Conservation (phyloP, 192 early-diverging fungal genomes). For the Haplosporangium gracile region DNA sequence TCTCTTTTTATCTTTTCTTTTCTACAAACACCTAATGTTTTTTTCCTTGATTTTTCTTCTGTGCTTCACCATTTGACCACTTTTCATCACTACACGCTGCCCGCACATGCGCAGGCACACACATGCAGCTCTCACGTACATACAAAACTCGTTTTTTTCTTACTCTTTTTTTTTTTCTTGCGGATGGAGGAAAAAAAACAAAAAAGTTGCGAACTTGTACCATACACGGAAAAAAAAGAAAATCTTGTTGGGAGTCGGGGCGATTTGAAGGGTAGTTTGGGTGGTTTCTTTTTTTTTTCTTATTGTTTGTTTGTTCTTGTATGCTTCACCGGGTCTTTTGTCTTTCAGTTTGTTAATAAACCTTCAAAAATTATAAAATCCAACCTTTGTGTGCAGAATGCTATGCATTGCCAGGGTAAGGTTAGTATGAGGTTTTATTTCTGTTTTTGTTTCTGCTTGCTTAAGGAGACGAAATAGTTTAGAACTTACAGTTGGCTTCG, state of each 20-base stretch:
- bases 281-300: not conserved
- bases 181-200: not conserved
- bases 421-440: no score
- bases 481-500: no score
- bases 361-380: not conserved
- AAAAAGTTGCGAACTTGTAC: not conserved
- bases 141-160: not conserved
- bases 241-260: not conserved
- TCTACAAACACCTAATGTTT: not conserved
- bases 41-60: conserved; percentile 4
- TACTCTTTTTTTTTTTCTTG: not conserved
- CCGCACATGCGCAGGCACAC: not conserved
- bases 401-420: no score
- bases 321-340: not conserved
- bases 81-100: not conserved
- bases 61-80: not conserved
- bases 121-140: not conserved
- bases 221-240: conserved; percentile 5
- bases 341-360: conserved; percentile 11
- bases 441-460: no score
- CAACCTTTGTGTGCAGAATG: not conserved
- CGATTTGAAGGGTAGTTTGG: not conserved
- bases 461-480: no score
- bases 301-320: not conserved
- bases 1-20: not conserved